Evolutionary conservation across 148 eudicot genomes (phyloP).

Genomic region (Amaranthus cruentus): DNA sequence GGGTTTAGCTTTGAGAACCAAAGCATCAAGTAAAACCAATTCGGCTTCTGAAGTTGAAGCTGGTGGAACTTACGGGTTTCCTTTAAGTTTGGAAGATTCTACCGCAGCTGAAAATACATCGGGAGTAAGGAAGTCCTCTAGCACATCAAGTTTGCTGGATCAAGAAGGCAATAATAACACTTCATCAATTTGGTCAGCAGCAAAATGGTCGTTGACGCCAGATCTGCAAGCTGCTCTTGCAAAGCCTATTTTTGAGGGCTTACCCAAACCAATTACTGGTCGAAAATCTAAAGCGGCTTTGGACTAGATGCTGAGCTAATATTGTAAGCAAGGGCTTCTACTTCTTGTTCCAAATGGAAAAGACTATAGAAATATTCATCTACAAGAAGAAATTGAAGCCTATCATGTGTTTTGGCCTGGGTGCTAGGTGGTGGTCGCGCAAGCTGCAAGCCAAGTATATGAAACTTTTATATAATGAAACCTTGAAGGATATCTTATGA

Average conservation of each 20-base stretch:
- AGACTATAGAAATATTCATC: not conserved
- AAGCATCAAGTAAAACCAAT: slow-evolving; percentile 56
- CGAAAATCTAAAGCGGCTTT: slow-evolving; percentile 75
- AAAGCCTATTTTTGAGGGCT: slow-evolving; percentile 72
- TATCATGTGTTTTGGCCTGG: not conserved
- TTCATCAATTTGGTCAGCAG: slow-evolving; percentile 53
- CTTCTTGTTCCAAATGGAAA: not conserved
- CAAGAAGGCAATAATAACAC: slow-evolving; percentile 36
- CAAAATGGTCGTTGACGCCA: slow-evolving; percentile 74
- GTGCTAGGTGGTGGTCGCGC: not conserved
- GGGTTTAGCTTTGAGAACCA: slow-evolving; percentile 81
- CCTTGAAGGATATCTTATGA: slow-evolving; percentile 11
- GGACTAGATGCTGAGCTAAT: slow-evolving; percentile 41
- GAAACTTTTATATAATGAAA: slow-evolving; percentile 8
- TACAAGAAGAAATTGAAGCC: not conserved
- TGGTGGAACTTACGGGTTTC: slow-evolving; percentile 27
- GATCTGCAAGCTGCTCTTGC: slow-evolving; percentile 78
- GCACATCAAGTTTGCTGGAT: slow-evolving; percentile 71
- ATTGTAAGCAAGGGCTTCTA: slow-evolving; percentile 6
- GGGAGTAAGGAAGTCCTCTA: slow-evolving; percentile 77
- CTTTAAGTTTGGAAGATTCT: slow-evolving; percentile 43
- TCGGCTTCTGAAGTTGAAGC: slow-evolving; percentile 46
- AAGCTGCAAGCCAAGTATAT: slow-evolving; percentile 4
- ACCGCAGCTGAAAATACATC: slow-evolving; percentile 30
- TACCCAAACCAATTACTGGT: slow-evolving; percentile 63